Conservation (phyloP, 1,284 basidiomycete species). For the Naganishia cerealis region DNA sequence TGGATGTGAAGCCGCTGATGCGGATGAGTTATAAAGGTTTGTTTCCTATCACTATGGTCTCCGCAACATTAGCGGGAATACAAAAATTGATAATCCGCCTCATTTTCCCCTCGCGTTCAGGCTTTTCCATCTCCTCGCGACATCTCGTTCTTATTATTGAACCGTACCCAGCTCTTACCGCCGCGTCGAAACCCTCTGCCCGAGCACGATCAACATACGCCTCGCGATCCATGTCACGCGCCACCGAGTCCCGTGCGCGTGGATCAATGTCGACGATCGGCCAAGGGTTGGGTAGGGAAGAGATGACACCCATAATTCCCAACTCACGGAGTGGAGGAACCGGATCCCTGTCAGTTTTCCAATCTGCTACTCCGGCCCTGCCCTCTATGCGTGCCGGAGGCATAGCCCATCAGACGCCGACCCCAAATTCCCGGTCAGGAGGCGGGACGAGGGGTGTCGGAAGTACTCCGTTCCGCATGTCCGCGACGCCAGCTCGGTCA, state of each 20-base stretch:
- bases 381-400: not conserved
- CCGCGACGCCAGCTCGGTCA: constrained; percentile 3
- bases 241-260: constrained; percentile 7
- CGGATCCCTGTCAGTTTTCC: constrained; percentile 4
- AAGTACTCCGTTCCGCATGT: constrained; percentile 4
- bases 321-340: constrained; percentile 35
- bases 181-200: constrained; percentile 1
- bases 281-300: not conserved
- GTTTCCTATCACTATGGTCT: not conserved
- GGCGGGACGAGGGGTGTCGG: constrained; percentile 2
- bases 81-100: too few species aligned
- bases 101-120: not conserved
- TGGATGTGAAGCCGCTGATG: constrained; percentile 29
- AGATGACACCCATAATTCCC: constrained; percentile 25
- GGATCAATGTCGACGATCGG: not conserved
- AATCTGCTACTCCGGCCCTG: constrained; percentile 8
- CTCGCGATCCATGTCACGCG: constrained; percentile 34
- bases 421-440: constrained; percentile 19
- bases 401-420: constrained; percentile 4
- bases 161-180: constrained; percentile 32
- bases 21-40: constrained; percentile 32
- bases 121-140: constrained; percentile 34
- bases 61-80: not conserved
- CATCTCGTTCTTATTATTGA: constrained; percentile 35
- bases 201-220: constrained; percentile 28